Evolutionary conservation across 805 yeast species (phyloP), one percentile per base, ranked within the genome.

Genomic region (Barnettozyma siamensis): DNA sequence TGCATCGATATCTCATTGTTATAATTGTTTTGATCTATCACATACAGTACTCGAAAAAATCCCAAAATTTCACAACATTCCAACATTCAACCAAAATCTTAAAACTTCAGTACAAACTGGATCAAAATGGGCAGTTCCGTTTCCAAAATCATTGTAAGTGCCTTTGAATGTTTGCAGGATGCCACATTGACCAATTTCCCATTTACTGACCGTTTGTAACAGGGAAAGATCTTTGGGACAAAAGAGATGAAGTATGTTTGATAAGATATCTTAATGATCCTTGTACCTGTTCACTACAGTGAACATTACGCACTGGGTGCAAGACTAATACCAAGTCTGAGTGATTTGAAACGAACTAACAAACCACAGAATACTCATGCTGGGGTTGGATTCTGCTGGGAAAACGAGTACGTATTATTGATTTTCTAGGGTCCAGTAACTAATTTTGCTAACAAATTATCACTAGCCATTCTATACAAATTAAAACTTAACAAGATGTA

Each of bases 351-450:
- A 19, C 19, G 35, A 10, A 11, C 13, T 20, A 10, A 6, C 21
- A 11, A 32, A 12, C 15, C 19, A 19, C 26, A 68, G 81, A 50
- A 84, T 89, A 58, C 73, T 89, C 54, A 87, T 89, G 96, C 73
- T 88, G 48, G 96, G 96, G 5, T 73, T 88, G 44, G 96, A 89
- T 58, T 86, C 88, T 51, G 96, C 96, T 4, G 97, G 96, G 37
- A 88, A 88, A 63, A 88, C 96, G 2, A 76, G 42, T 40, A 17
- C 6, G 42, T 40, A 7, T 15, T 15, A 7, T 7, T 11, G 17
- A n/a, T 28, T 7, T 28, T 13, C 7, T 28, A 21, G 7, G 17
- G 11, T 11, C 17, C 6, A 5, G 7, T 11, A n/a, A n/a, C n/a
- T n/a, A n/a, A n/a, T n/a, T 27, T 8, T 31, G 33, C 37, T 37